Evolutionary conservation across 2,329 filamentous ascomycete species (phyloP), one percentile per base, ranked within the genome.

Genomic region (Ophiostoma montium): DNA sequence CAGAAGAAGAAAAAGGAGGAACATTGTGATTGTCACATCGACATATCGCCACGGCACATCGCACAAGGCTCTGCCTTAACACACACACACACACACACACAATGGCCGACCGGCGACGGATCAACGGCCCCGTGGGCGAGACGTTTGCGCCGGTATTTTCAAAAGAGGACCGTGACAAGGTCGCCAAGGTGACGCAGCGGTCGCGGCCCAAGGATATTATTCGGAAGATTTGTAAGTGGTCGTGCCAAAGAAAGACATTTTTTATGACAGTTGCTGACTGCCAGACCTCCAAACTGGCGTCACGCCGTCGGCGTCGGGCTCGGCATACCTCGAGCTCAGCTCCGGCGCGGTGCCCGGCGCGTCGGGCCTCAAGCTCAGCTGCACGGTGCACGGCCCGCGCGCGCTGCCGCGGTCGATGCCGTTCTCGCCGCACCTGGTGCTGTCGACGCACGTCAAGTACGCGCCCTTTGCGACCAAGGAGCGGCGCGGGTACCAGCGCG

Each of bases 361-460:
- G 10, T 64, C 63, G 11, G 85, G 86, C 47, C 75, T 96, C 61
- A 98, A 98, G 65, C 79, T 98, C 53, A 85, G 83, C 54, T 95
- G 89, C 64, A 89, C 87, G 11, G 86, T 96, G 49, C 90, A 96
- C 66, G 92, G 92, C 1, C 92, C 92, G 3, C 81, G 89, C 57
- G 88, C 92, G 21, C 75, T 98, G 38, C 89, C 90, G 31, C 80
- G 88, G 61, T 94, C 86, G 50, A 86, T 87, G 27, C 83, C 87
- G 1, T 98, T 95, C 68, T 92, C 86, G 47, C 87, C 92, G 10
- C 89, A 95, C 59, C 79, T 96, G 55, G 82, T 95, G 41, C 76
- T 98, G 47, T 87, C 85, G 13, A 94, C 90, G 3, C 87, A 95
- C 57, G 84, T 98, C 61, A 98, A 96, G 67, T 96, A 94, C 62